phyloP scores from a whole-genome alignment of 768 basidiomycete genomes.

The Pleurotus cornucopiae region DNA sequence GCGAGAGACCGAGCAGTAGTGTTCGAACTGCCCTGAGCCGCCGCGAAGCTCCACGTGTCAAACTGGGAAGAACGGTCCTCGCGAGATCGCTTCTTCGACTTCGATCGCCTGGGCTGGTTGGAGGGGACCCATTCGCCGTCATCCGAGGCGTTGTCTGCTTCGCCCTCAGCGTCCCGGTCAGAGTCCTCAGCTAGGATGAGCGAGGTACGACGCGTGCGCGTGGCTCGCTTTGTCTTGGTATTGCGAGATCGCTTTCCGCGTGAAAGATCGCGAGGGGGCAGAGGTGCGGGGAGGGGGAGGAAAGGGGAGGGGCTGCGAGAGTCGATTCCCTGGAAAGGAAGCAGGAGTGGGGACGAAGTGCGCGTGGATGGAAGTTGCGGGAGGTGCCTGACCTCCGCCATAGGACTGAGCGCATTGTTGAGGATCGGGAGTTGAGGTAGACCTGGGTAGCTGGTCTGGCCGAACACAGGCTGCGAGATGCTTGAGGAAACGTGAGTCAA shows the following conservation, averaged over 20 bases:
- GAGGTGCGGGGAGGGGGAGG: not conserved
- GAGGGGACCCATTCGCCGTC: not conserved
- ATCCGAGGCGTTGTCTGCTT: not conserved
- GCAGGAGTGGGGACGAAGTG: not conserved
- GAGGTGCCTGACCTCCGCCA: conserved; percentile 7
- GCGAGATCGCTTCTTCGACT: not conserved
- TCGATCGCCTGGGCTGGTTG: not conserved
- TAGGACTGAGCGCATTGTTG: not conserved
- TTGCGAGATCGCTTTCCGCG: not conserved
- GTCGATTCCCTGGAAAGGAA: not conserved
- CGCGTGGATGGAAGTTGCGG: conserved; percentile 2
- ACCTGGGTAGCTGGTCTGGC: not conserved
- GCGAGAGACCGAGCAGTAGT: conserved; percentile 8
- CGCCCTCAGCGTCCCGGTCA: not conserved
- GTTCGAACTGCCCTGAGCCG: not conserved
- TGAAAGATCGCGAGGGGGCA: not conserved
- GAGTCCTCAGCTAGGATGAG: not conserved
- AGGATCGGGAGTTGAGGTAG: not conserved
- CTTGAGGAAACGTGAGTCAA: not conserved
- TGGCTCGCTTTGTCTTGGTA: not conserved
- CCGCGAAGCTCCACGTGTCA: not conserved
- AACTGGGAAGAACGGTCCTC: not conserved
- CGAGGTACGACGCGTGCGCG: not conserved
- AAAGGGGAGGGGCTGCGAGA: not conserved
- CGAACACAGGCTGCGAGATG: not conserved